phyloP scores from a whole-genome alignment of 2,329 filamentous ascomycete genomes.

The Fusarium denticulatum region DNA sequence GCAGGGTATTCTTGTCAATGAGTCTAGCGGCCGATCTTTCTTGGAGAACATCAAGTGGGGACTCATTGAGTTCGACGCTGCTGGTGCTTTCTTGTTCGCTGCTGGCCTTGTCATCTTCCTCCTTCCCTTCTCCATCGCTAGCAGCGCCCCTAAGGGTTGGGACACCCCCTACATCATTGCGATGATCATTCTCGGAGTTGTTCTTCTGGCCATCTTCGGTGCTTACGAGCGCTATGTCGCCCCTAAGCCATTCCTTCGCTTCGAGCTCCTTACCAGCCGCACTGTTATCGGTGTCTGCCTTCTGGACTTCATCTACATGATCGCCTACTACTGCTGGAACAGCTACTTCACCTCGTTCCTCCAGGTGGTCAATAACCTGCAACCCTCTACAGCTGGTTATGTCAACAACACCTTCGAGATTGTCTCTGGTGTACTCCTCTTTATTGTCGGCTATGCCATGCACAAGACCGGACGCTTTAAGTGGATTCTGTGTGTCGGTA shows the following conservation, averaged over 20 bases:
- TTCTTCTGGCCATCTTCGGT: slow-evolving; percentile 60
- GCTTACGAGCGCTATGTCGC: slow-evolving; percentile 66
- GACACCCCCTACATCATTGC: slow-evolving; percentile 60
- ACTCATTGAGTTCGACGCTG: slow-evolving; percentile 37
- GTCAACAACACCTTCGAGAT: slow-evolving; percentile 59
- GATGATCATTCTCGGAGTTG: slow-evolving; percentile 67
- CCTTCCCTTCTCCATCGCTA: slow-evolving; percentile 67
- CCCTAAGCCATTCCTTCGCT: slow-evolving; percentile 66
- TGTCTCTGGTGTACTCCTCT: slow-evolving; percentile 57
- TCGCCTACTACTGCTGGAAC: slow-evolving; percentile 58
- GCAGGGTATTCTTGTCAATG: slow-evolving; percentile 54
- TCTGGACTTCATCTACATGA: slow-evolving; percentile 52
- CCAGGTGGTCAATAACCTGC: slow-evolving; percentile 60
- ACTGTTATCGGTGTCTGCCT: slow-evolving; percentile 61
- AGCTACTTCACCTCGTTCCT: slow-evolving; percentile 63
- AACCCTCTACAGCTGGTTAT: slow-evolving; percentile 59
- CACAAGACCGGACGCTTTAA: slow-evolving; percentile 63
- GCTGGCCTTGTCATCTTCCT: slow-evolving; percentile 62
- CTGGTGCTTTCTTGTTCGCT: slow-evolving; percentile 63
- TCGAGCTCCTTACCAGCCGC: slow-evolving; percentile 57
- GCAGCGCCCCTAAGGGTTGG: slow-evolving; percentile 56
- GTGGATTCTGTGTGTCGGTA: slow-evolving; percentile 56
- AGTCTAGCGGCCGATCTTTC: slow-evolving; percentile 54
- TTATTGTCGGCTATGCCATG: slow-evolving; percentile 59
- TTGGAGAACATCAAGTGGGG: slow-evolving; percentile 53